Conservation (phyloP, 345 rosid species). For the Bruguiera gymnorhiza region DNA sequence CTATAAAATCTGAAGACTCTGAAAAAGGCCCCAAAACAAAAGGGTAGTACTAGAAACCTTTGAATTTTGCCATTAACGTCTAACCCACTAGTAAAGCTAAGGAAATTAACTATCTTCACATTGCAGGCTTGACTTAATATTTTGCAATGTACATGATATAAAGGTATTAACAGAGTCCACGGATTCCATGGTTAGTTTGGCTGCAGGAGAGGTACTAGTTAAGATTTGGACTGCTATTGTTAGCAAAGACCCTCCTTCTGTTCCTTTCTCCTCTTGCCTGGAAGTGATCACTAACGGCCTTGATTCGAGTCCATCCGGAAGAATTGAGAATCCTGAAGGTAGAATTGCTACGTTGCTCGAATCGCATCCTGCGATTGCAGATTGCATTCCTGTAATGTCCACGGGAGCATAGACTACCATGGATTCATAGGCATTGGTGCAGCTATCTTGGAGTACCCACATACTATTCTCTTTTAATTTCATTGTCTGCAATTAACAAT, state of each 20-base stretch:
- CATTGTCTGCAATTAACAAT: constrained; percentile 47
- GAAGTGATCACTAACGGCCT: constrained; percentile 84
- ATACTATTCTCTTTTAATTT: constrained; percentile 62
- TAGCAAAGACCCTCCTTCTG: constrained; percentile 84
- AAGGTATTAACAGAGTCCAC: constrained; percentile 77
- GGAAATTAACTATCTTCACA: constrained; percentile 54
- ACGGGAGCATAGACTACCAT: constrained; percentile 79
- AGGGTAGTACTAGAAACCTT: background rate
- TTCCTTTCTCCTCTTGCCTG: constrained; percentile 67
- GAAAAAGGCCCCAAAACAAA: background rate
- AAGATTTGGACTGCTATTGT: constrained; percentile 79
- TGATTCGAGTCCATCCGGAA: constrained; percentile 82
- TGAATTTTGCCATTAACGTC: constrained; percentile 10
- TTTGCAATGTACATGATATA: constrained; percentile 69
- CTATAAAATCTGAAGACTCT: constrained; percentile 1
- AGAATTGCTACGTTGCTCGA: constrained; percentile 74
- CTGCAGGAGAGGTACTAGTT: constrained; percentile 61
- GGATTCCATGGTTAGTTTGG: constrained; percentile 67
- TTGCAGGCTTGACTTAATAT: constrained; percentile 75
- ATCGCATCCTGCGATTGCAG: constrained; percentile 84
- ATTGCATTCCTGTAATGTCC: constrained; percentile 71
- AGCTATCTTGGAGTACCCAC: constrained; percentile 87
- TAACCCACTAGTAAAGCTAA: constrained; percentile 8
- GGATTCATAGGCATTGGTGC: constrained; percentile 83
- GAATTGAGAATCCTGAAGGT: constrained; percentile 94